Conservation (phyloP, 805 yeast species). For the Zygotorulaspora sp. region DNA sequence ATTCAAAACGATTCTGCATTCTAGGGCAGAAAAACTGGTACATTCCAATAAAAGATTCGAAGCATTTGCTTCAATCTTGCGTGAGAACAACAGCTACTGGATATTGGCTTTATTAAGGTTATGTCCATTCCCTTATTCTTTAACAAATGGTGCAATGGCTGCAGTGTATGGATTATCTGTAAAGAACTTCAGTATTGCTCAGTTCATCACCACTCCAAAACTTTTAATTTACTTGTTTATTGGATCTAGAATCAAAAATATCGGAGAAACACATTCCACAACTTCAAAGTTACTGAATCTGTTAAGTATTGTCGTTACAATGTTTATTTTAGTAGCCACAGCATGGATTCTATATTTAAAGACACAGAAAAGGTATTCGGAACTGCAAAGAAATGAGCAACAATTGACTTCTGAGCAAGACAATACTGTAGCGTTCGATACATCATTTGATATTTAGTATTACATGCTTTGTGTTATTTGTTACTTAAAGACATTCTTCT, state of each 20-base stretch:
- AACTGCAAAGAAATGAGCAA: conserved; percentile 27
- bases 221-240: conserved; percentile 68
- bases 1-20: conserved; percentile 55
- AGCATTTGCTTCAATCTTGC: conserved; percentile 69
- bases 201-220: conserved; percentile 76
- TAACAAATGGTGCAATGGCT: conserved; percentile 89
- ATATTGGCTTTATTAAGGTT: conserved; percentile 69
- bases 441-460: conserved; percentile 16
- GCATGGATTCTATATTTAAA: conserved; percentile 64
- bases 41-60: conserved; percentile 58
- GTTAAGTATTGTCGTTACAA: conserved; percentile 55
- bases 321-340: conserved; percentile 49
- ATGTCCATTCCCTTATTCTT: conserved; percentile 90
- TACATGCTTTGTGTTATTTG: background rate
- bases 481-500: conserved; percentile 9
- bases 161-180: conserved; percentile 73
- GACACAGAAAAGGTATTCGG: conserved; percentile 37
- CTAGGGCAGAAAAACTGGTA: conserved; percentile 57
- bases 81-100: conserved; percentile 62
- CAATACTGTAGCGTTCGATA: conserved; percentile 10
- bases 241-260: conserved; percentile 66
- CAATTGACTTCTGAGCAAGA: conserved; percentile 5
- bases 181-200: conserved; percentile 62
- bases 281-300: conserved; percentile 57
- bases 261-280: conserved; percentile 56